Evolutionary conservation across 2,329 filamentous ascomycete species (phyloP).

Genomic region (Pseudopithomyces maydicus): DNA sequence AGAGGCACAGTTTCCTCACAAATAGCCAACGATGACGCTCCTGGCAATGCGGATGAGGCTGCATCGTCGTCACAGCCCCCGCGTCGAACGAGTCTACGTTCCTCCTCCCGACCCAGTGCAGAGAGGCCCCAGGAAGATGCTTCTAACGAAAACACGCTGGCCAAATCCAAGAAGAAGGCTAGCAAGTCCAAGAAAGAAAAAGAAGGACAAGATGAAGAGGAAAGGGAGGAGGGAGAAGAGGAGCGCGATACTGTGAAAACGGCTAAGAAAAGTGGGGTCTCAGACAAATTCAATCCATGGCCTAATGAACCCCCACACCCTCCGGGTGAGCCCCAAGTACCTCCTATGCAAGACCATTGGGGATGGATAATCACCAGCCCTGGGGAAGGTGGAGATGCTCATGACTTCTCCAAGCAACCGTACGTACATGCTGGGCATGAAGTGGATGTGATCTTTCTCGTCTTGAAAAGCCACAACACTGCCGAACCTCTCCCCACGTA

Average conservation of each 20-base stretch:
- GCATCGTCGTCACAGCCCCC: neutral
- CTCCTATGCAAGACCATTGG: slow-evolving; percentile 19
- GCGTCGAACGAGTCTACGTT: too few species aligned
- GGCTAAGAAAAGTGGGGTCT: neutral
- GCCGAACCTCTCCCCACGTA: too few species aligned
- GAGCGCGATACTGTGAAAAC: neutral
- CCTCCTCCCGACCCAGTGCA: too few species aligned
- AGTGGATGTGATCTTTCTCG: too few species aligned
- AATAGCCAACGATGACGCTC: neutral
- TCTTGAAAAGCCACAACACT: too few species aligned
- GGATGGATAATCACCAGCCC: slow-evolving; percentile 7
- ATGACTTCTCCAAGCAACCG: neutral
- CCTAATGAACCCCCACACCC: slow-evolving; percentile 21
- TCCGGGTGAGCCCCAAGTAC: neutral
- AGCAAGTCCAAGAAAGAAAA: neutral
- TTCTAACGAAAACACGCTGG: neutral
- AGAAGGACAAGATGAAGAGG: neutral
- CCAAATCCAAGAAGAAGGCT: neutral
- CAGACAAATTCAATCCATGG: neutral
- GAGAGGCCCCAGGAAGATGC: neutral
- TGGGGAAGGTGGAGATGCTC: neutral
- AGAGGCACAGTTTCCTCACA: neutral
- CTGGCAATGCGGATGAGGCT: neutral
- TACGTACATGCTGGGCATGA: too few species aligned
- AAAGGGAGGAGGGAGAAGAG: neutral